A percentile compares a stretch with the other conserved stretches of the same genome.
These are phyloP conservation scores for Nannizziopsis arthrosporioides DNA, from an alignment of 2,329 filamentous ascomycete genomes.

Conservation along the genomic window DNA sequence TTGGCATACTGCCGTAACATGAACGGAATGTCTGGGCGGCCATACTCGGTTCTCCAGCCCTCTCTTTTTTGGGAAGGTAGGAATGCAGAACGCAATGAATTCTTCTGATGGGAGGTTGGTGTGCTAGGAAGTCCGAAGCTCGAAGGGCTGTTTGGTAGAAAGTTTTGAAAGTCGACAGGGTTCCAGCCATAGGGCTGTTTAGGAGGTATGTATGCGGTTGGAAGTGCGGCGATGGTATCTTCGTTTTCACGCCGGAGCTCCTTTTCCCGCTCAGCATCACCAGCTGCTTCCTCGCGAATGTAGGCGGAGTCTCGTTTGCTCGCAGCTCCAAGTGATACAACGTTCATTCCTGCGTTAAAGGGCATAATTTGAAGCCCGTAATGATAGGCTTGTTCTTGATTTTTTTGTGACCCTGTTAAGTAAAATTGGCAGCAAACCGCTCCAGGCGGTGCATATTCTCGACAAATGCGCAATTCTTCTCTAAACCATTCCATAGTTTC, in stretches of 20 bases:
- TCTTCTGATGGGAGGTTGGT: conserved; percentile 79
- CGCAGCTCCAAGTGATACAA: conserved; percentile 74
- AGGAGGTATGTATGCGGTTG: conserved; percentile 36
- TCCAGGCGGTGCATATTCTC: conserved; percentile 76
- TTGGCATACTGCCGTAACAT: conserved; percentile 74
- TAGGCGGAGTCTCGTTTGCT: conserved; percentile 75
- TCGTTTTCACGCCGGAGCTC: conserved; percentile 72
- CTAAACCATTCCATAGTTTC: conserved; percentile 98
- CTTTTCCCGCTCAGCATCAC: conserved; percentile 61
- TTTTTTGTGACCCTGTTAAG: conserved; percentile 64
- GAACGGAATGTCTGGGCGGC: conserved; percentile 73
- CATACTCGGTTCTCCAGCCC: conserved; percentile 87
- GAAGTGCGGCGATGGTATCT: conserved; percentile 72
- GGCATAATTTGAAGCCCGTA: conserved; percentile 55
- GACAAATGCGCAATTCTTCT: conserved; percentile 83
- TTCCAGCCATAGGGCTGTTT: conserved; percentile 9
- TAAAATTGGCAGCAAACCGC: conserved; percentile 91
- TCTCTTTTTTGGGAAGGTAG: conserved; percentile 47
- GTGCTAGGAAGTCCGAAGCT: conserved; percentile 71
- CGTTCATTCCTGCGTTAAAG: conserved; percentile 78
- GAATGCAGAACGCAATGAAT: conserved; percentile 81
- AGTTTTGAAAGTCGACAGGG: conserved; percentile 13
- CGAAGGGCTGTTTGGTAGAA: conserved; percentile 32
- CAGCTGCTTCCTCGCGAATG: conserved; percentile 65
- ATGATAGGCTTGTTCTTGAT: conserved; percentile 36